Evolutionary conservation across 2,329 filamentous ascomycete genomes (phyloP).

Genomic region (Calonectria hawksworthii): DNA sequence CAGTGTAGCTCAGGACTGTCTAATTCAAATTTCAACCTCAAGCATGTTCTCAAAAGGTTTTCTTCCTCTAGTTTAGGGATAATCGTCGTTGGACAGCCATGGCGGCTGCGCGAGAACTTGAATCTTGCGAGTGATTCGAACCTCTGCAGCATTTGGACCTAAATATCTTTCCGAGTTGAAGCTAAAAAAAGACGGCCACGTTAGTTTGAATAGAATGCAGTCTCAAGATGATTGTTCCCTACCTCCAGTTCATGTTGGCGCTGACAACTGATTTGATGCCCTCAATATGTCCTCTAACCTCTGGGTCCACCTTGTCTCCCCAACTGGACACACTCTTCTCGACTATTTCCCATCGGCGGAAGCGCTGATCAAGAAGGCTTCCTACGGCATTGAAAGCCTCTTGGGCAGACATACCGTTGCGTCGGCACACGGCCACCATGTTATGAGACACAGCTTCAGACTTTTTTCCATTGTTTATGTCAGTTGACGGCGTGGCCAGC

Average conservation of each 20-base stretch:
- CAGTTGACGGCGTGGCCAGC: background rate
- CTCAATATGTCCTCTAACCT: background rate
- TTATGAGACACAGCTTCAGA: background rate
- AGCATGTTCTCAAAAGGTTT: too few relatives aligned
- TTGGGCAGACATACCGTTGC: background rate
- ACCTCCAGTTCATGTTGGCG: conserved; percentile 14
- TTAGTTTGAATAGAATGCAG: background rate
- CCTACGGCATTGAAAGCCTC: conserved; percentile 3
- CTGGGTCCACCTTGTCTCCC: background rate
- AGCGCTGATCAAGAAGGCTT: background rate
- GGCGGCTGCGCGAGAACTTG: background rate
- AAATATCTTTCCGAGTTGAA: background rate
- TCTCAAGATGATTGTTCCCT: background rate
- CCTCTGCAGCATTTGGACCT: background rate
- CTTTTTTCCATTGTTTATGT: background rate
- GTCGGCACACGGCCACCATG: conserved; percentile 4
- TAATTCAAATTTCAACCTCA: too few relatives aligned
- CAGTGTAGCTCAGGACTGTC: too few relatives aligned
- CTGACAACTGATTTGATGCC: conserved; percentile 4
- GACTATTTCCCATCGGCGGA: background rate
- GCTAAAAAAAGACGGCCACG: background rate
- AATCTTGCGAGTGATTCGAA: background rate
- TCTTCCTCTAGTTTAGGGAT: background rate
- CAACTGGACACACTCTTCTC: background rate
- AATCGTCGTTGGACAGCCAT: background rate